Evolutionary conservation across 768 basidiomycete species (phyloP).

Genomic region (Boletus pseudo-olivaceus): DNA sequence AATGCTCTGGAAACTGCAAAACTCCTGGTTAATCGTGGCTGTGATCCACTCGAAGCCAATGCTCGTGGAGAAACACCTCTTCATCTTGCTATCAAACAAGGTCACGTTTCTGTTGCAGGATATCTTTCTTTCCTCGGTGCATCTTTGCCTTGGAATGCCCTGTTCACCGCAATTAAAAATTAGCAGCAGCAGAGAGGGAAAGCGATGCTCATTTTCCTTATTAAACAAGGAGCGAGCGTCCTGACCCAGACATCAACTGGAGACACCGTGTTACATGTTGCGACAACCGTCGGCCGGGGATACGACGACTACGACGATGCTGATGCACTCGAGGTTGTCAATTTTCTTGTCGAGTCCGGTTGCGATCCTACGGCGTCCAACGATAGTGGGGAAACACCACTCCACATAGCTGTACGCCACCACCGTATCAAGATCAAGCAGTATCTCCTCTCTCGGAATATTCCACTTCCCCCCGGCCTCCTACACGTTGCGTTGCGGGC

Average conservation of each 20-base stretch:
- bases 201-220: not conserved
- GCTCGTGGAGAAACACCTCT: not conserved
- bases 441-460: not conserved
- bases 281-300: not conserved
- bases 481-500: not conserved
- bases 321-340: not conserved
- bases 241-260: not conserved
- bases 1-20: not conserved
- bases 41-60: not conserved
- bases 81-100: not conserved
- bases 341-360: not conserved
- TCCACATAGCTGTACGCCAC: not conserved
- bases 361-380: not conserved
- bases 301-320: not conserved
- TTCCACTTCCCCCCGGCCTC: not conserved
- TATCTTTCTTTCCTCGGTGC: not conserved
- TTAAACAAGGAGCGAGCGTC: not conserved
- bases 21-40: not conserved
- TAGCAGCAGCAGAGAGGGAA: too few relatives aligned
- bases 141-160: not conserved
- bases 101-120: not conserved
- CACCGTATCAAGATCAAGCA: not conserved
- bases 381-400: not conserved
- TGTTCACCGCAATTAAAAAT: too few relatives aligned
- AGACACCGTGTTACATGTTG: not conserved